A percentile compares a stretch with the other conserved stretches of the same genome.
phyloP scores from a whole-genome alignment of 306 rosid genomes.

The Vigna radiata region DNA sequence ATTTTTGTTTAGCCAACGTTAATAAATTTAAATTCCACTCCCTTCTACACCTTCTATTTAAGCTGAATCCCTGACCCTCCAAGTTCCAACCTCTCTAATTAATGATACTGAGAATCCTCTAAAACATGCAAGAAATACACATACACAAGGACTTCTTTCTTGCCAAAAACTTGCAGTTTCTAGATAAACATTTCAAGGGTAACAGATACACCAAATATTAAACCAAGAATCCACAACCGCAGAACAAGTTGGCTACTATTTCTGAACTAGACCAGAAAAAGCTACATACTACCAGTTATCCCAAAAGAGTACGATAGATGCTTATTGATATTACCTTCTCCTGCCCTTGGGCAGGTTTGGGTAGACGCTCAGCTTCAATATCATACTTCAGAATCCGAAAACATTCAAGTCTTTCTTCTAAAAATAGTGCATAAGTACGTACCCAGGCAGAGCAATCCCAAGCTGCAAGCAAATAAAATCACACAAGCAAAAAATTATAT shows the following conservation, averaged over 20 bases:
- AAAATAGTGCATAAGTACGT: slow-evolving; percentile 94
- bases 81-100: background rate
- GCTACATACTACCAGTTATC: slow-evolving; percentile 18
- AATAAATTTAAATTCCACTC: background rate
- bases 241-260: background rate
- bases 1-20: background rate
- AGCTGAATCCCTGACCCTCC: background rate
- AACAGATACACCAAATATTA: background rate
- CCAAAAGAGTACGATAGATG: slow-evolving; percentile 6
- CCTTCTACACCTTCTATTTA: background rate
- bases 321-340: slow-evolving; percentile 71
- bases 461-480: slow-evolving; percentile 57
- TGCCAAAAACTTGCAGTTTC: background rate
- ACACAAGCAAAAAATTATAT: slow-evolving; percentile 26
- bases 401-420: slow-evolving; percentile 99
- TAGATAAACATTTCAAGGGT: background rate
- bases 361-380: slow-evolving; percentile 94
- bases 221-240: background rate
- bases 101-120: background rate
- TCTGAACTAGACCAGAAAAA: background rate
- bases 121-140: background rate
- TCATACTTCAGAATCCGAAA: slow-evolving; percentile 91
- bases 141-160: background rate
- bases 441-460: slow-evolving; percentile 99
- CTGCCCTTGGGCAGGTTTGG: slow-evolving; percentile 86